Evolutionary conservation across 176 grass and related monocot species (phyloP).

Genomic region (Oryza coarctata): DNA sequence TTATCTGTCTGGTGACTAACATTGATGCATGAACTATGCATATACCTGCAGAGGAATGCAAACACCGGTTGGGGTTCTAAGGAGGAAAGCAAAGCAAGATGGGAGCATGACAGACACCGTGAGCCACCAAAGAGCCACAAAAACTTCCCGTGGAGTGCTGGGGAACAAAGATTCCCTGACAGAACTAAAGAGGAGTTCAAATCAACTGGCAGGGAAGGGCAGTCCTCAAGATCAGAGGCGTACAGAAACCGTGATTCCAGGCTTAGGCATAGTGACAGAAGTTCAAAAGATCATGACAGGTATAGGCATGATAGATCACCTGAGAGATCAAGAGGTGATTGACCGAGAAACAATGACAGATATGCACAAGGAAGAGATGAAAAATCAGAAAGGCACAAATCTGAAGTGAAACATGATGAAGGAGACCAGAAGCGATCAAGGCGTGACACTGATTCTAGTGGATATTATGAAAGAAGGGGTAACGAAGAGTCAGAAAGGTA

Average conservation of each 20-base stretch:
- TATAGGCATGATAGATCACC: slow-evolving; percentile 26
- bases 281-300: slow-evolving; percentile 25
- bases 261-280: slow-evolving; percentile 17
- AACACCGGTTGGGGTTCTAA: slow-evolving; percentile 62
- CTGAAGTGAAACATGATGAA: slow-evolving; percentile 16
- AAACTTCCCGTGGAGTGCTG: neutral
- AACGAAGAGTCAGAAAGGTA: neutral
- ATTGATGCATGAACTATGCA: neutral
- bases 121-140: slow-evolving; percentile 44
- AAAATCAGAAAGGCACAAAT: slow-evolving; percentile 33
- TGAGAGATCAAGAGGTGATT: slow-evolving; percentile 43
- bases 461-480: slow-evolving; percentile 12
- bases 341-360: slow-evolving; percentile 22
- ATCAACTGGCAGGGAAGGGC: slow-evolving; percentile 30
- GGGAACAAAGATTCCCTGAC: neutral
- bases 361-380: slow-evolving; percentile 29
- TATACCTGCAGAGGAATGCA: slow-evolving; percentile 50
- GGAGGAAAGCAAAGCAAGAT: slow-evolving; percentile 51
- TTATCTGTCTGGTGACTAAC: neutral
- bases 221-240: slow-evolving; percentile 38
- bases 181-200: slow-evolving; percentile 24
- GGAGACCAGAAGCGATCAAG: slow-evolving; percentile 26
- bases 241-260: slow-evolving; percentile 37
- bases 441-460: slow-evolving; percentile 1
- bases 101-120: slow-evolving; percentile 52